Evolutionary conservation across 1,139 yeast species (phyloP).

Genomic region (Debaryomyces nepalensis): DNA sequence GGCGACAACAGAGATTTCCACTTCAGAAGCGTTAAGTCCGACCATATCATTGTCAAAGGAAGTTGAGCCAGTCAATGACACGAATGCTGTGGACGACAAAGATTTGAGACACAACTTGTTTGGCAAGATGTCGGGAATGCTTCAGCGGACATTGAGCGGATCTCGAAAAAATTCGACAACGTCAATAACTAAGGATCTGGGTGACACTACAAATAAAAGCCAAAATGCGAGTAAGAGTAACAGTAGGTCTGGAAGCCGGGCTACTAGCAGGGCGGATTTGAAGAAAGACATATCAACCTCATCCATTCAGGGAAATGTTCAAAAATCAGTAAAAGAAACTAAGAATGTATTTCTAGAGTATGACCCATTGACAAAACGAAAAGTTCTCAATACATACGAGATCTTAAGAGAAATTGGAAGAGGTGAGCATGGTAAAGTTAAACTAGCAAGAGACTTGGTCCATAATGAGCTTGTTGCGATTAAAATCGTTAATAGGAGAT

Average conservation of each 20-base stretch:
- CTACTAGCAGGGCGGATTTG: not conserved
- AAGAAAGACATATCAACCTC: not conserved
- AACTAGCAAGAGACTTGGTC: slow-evolving; percentile 77
- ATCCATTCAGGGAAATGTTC: not conserved
- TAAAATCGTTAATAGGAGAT: slow-evolving; percentile 83
- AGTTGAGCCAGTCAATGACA: slow-evolving; percentile 7
- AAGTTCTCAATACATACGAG: slow-evolving; percentile 88
- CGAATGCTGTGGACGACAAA: slow-evolving; percentile 17
- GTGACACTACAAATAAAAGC: slow-evolving; percentile 1
- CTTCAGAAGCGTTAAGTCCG: slow-evolving; percentile 23
- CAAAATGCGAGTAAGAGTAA: not conserved
- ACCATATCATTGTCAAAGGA: slow-evolving; percentile 17
- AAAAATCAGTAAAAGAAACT: slow-evolving; percentile 73
- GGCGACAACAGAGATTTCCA: slow-evolving; percentile 23
- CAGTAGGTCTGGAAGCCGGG: not conserved
- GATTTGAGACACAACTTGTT: slow-evolving; percentile 32
- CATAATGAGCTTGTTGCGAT: slow-evolving; percentile 84
- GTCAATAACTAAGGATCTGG: slow-evolving; percentile 3
- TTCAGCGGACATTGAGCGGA: slow-evolving; percentile 28
- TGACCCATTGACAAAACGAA: slow-evolving; percentile 85
- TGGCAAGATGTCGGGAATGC: slow-evolving; percentile 39
- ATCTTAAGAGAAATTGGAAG: slow-evolving; percentile 85
- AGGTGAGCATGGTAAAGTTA: slow-evolving; percentile 98
- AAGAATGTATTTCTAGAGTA: slow-evolving; percentile 79
- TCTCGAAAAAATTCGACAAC: slow-evolving; percentile 24